Evolutionary conservation across 768 basidiomycete species (phyloP).

Genomic region (Chlorophyllum brunneum): DNA sequence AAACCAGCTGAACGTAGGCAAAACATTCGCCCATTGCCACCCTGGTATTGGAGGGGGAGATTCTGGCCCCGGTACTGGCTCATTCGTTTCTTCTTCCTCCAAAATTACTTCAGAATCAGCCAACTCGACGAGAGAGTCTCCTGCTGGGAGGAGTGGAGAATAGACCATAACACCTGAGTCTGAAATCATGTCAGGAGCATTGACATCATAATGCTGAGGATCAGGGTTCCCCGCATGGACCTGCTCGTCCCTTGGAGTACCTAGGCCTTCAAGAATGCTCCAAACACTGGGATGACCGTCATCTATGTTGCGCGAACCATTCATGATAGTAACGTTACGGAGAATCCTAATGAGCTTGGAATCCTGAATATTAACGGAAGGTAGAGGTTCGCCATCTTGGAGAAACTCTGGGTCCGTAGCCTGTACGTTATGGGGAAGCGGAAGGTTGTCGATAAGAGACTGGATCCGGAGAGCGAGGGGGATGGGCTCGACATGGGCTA

Average conservation of each 20-base stretch:
- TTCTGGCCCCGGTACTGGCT: neutral
- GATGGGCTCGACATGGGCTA: neutral
- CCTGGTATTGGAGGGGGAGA: slow-evolving; percentile 1
- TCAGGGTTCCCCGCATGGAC: neutral
- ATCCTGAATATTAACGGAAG: neutral
- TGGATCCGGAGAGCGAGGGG: slow-evolving; percentile 9
- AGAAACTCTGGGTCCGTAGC: neutral
- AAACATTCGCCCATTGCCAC: slow-evolving; percentile 1
- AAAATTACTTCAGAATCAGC: slow-evolving; percentile 8
- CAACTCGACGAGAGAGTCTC: slow-evolving; percentile 4
- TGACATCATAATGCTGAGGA: neutral
- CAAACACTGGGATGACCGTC: slow-evolving; percentile 5
- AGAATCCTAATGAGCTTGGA: neutral
- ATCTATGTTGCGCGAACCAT: slow-evolving; percentile 7
- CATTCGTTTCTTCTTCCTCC: slow-evolving; percentile 5
- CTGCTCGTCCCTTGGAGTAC: neutral
- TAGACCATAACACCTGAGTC: slow-evolving; percentile 5
- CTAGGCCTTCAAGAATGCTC: slow-evolving; percentile 3
- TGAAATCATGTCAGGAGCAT: too few relatives aligned
- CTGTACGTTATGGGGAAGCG: neutral
- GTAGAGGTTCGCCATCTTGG: neutral
- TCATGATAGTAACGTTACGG: slow-evolving; percentile 7
- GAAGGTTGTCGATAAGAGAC: slow-evolving; percentile 5
- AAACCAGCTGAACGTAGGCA: slow-evolving; percentile 8
- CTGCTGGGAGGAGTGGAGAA: neutral